Base-by-base conservation (phyloP, 805 yeast species). In the Candida gorgasii region DNA sequence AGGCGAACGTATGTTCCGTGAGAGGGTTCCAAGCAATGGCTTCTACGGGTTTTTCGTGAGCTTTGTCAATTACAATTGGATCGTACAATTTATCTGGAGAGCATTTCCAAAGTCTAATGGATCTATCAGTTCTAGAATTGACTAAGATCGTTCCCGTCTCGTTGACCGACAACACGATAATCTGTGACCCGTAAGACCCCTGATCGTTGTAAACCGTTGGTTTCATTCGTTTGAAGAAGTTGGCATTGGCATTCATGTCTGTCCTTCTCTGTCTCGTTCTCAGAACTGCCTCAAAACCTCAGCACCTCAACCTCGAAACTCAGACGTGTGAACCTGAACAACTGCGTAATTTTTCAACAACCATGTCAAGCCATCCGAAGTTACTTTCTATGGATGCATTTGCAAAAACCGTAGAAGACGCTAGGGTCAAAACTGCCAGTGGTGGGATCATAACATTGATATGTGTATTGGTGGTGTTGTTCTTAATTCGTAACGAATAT, bases 321-420 rank as follows among this genome's bases (percentile, higher is more conserved):
- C n/a, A n/a, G n/a, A n/a, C n/a, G n/a, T n/a, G n/a, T n/a, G n/a
- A n/a, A n/a, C n/a, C n/a, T n/a, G n/a, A n/a, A n/a, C n/a, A n/a
- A n/a, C n/a, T n/a, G n/a, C n/a, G n/a, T 14, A 32, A 33, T 26
- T 40, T 26, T 28, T 40, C 43, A 40, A 40, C 41, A 15, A 40
- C 6, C 33, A 42, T 33, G 45, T 42, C 45, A 24, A 22, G 27
- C 7, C 62, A 66, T 45, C 73, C 73, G 19, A 61, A 51, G 47
- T 63, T 82, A 49, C 59, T 86, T 37, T 79, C 83, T 32, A 68
- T 86, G 45, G 98, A 90, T 63, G 95, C 92, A n/a, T 90, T 92
- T 59, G 78, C 95, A 20, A 92, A 90, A 65, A 87, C 97, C 4
- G 90, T 88, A 26, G 98, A 92, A 57, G 99, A 93, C 61, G 95